Conservation (phyloP, 2,329 filamentous ascomycete genomes). For the Rosellinia necatrix region DNA sequence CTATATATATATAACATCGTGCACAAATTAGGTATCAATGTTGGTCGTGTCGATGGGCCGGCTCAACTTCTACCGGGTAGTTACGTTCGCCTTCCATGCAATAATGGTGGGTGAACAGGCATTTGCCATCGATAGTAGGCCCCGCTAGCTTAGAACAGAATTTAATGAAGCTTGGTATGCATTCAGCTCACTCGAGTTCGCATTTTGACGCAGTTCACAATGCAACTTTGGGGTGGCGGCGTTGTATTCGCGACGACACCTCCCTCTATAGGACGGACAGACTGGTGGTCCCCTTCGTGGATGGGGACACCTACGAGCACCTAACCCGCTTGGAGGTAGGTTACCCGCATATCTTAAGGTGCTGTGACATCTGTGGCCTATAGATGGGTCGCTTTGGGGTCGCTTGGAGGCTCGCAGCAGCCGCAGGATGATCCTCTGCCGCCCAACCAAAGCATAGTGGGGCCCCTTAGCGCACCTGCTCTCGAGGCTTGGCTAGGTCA, state of each 20-base stretch:
- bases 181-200: slow-evolving; percentile 7
- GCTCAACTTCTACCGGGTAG: no score
- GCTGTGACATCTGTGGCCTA: neutral
- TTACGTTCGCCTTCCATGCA: no score
- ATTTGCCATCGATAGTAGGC: neutral
- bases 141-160: neutral
- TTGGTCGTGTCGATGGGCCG: no score
- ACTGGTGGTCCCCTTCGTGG: no score
- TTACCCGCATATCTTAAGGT: no score
- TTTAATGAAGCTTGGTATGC: no score
- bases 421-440: slow-evolving; percentile 32
- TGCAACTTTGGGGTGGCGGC: slow-evolving; percentile 17
- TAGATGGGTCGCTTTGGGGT: slow-evolving; percentile 4
- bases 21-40: no score
- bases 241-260: neutral
- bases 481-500: slow-evolving; percentile 27
- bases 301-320: no score
- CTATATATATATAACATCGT: no score
- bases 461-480: slow-evolving; percentile 9
- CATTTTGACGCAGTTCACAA: neutral
- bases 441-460: slow-evolving; percentile 33
- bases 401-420: slow-evolving; percentile 35
- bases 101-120: neutral
- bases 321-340: no score
- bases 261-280: neutral